Percentiles rank a stretch among this genome's conserved stretches.
Evolutionary conservation across 2,329 filamentous ascomycete genomes (phyloP).

Genomic region (Thelonectria rubi): DNA sequence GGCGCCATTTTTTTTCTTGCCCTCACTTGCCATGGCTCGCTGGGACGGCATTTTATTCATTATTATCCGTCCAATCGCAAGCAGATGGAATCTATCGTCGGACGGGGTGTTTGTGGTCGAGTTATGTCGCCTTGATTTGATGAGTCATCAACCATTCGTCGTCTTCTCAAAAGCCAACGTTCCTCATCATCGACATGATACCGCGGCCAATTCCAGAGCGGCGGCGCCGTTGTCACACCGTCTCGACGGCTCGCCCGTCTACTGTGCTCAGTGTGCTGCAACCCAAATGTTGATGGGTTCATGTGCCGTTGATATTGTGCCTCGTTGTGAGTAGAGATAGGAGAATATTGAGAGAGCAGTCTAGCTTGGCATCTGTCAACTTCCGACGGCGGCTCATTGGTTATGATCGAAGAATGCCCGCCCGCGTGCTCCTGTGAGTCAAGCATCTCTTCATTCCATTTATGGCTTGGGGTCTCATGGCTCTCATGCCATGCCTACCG

Average conservation of each 20-base stretch:
- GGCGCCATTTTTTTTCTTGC: background rate
- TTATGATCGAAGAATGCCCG: background rate
- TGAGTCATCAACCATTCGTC: background rate
- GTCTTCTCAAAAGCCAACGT: background rate
- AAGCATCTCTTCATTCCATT: background rate
- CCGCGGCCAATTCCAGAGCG: background rate
- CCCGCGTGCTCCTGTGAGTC: constrained; percentile 1
- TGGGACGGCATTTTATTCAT: constrained; percentile 22
- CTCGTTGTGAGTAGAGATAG: background rate
- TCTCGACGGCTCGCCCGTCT: background rate
- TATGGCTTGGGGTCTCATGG: background rate
- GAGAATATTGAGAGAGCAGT: background rate
- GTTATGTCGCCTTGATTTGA: background rate
- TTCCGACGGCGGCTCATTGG: background rate
- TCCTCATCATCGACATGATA: background rate
- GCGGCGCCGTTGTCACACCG: background rate
- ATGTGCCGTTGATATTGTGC: background rate
- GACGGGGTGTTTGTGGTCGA: background rate
- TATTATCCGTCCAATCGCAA: background rate
- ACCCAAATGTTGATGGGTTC: background rate
- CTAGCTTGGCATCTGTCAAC: background rate
- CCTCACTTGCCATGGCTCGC: background rate
- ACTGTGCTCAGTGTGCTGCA: too few relatives aligned
- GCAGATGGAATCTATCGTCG: background rate
- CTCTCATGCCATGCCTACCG: background rate